Percentiles rank a stretch among this genome's conserved stretches.
Evolutionary conservation across 495 filamentous ascomycete genomes (phyloP).

Genomic region (Tuber microsphaerosporum): DNA sequence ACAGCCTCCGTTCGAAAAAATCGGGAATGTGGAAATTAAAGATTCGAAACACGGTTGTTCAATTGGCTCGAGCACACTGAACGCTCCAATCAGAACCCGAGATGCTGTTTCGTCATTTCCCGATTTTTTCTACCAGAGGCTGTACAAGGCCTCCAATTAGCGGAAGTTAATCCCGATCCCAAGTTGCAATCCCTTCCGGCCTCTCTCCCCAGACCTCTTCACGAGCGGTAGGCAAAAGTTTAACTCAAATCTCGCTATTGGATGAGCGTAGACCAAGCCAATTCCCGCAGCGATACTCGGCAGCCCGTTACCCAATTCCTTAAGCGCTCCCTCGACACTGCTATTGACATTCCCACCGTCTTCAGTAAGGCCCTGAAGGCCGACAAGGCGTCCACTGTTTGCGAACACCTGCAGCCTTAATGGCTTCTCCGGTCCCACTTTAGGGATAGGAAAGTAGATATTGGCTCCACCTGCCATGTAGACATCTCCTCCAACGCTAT

Average conservation of each 20-base stretch:
- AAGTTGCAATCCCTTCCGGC: constrained; percentile 82
- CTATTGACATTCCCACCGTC: constrained; percentile 48
- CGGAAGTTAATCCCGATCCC: constrained; percentile 91
- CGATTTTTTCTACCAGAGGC: too few species aligned
- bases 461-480: constrained; percentile 83
- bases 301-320: constrained; percentile 62
- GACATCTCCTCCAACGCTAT: constrained; percentile 83
- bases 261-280: constrained; percentile 88
- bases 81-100: too few species aligned
- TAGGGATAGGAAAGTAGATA: constrained; percentile 74
- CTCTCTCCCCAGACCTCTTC: constrained; percentile 70
- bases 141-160: constrained; percentile 45
- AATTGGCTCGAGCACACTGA: too few species aligned
- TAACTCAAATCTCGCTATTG: constrained; percentile 83
- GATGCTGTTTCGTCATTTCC: too few species aligned
- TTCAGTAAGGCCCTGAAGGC: constrained; percentile 52
- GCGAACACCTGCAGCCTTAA: constrained; percentile 81
- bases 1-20: too few species aligned
- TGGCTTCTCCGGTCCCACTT: constrained; percentile 69
- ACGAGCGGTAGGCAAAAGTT: constrained; percentile 88
- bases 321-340: constrained; percentile 49
- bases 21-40: too few species aligned
- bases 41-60: too few species aligned
- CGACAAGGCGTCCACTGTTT: constrained; percentile 79
- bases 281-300: constrained; percentile 83